Evolutionary conservation across 139 green algal genomes (phyloP).

Genomic region (Coelastrella sp.): DNA sequence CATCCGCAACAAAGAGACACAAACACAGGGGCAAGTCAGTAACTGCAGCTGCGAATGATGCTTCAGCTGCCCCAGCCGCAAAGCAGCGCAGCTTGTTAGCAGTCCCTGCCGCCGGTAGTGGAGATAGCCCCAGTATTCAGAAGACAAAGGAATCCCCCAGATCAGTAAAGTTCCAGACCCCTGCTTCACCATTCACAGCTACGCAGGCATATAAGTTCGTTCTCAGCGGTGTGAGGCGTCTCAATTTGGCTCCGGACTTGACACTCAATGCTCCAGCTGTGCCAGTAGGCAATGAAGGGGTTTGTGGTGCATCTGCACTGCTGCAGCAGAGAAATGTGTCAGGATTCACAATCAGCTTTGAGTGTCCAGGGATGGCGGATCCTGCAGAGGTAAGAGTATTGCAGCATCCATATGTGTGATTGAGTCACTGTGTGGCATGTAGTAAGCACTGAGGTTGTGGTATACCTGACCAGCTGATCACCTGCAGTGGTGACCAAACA

Average conservation of each 20-base stretch:
- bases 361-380: neutral
- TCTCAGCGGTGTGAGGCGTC: neutral
- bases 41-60: neutral
- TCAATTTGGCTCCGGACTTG: neutral
- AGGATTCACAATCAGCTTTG: neutral
- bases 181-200: neutral
- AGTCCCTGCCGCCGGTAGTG: neutral
- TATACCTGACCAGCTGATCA: no score
- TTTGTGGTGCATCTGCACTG: constrained; percentile 21
- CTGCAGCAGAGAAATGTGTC: neutral
- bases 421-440: no score
- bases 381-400: constrained; percentile 4
- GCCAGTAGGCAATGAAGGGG: neutral
- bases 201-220: neutral
- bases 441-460: no score
- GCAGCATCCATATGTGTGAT: no score
- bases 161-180: neutral
- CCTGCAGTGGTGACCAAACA: no score
- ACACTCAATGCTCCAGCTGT: neutral
- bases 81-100: neutral
- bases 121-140: neutral
- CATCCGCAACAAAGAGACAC: no score
- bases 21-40: no score
- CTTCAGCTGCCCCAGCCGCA: neutral
- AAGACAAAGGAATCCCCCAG: neutral